phyloP scores from a whole-genome alignment of 371 early-diverging fungal species.

The Zychaea mexicana region DNA sequence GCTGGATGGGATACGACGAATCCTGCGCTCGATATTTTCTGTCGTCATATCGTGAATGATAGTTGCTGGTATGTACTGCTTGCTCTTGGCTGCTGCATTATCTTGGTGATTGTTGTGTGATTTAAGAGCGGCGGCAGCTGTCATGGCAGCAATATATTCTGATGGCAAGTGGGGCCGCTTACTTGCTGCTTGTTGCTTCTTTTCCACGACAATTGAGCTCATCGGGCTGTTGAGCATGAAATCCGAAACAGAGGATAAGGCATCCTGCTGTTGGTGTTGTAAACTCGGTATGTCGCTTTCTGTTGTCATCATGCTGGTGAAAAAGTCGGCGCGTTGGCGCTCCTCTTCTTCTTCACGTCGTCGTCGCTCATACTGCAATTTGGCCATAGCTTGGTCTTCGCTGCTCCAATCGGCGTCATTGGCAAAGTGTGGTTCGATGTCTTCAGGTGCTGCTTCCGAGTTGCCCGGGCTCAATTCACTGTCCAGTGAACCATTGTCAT shows the following conservation, averaged over 20 bases:
- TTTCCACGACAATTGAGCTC: not conserved
- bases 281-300: constrained; percentile 1
- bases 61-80: constrained; percentile 14
- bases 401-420: constrained; percentile 2
- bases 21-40: constrained; percentile 23
- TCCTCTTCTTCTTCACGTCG: constrained; percentile 44
- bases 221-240: constrained; percentile 1
- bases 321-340: constrained; percentile 27
- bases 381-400: constrained; percentile 18
- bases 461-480: constrained; percentile 42
- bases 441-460: constrained; percentile 2
- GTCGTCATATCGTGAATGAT: constrained; percentile 17
- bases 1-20: constrained; percentile 39
- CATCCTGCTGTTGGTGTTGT: not conserved
- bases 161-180: constrained; percentile 5
- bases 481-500: constrained; percentile 37
- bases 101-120: not conserved
- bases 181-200: not conserved
- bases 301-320: constrained; percentile 3
- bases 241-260: constrained; percentile 3
- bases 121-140: not conserved
- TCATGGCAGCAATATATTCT: constrained; percentile 3
- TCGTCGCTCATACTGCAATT: constrained; percentile 28
- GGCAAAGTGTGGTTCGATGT: not conserved
- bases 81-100: not conserved